Evolutionary conservation across 768 basidiomycete genomes (phyloP), one percentile per base, ranked within the genome.

Genomic region (Xerocomellus amylosporus): DNA sequence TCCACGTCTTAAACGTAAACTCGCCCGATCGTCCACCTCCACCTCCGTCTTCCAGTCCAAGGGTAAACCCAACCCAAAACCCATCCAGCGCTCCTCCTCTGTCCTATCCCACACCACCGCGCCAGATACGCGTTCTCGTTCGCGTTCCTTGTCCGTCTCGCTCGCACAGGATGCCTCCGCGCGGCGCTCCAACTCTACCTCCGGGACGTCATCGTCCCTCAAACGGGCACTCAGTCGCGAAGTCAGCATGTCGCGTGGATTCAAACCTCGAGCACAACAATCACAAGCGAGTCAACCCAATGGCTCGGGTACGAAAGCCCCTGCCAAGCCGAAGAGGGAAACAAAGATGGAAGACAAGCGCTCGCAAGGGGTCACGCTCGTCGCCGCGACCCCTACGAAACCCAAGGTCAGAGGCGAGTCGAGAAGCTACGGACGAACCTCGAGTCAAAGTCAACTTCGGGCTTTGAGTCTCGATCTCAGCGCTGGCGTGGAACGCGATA

Each of bases 181-280:
- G 17, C 71, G 73, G 39, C 71, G 74, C n/a, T 58, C 65, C 53
- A 56, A 63, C 74, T 20, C 61, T 13, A 42, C 43, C 14, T 60
- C 73, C 63, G 45, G 73, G 73, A 63, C 74, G 68, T 53, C 63
- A 0, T 65, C 66, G 8, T 67, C 71, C 7, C 81, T 82, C 63
- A 82, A 81, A 57, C 77, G 80, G 10, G 71, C 79, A 1, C 70
- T 89, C n/a, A 83, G 77, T 54, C 78, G 86, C 31, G 87, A 90
- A 65, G 76, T 90, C 58, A 90, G 86, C 70, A 91, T 90, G 88
- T 83, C 84, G 17, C 78, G 87, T 31, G 79, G 72, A 22, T 88
- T 89, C 71, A 88, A 83, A 63, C 76, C 76, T 43, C 52, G 77
- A 60, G 53, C 56, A 53, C 54, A 60, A 45, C 46, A 40, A 19